Conservation (phyloP, 257 asterid species). For the Jacaranda mimosifolia region DNA sequence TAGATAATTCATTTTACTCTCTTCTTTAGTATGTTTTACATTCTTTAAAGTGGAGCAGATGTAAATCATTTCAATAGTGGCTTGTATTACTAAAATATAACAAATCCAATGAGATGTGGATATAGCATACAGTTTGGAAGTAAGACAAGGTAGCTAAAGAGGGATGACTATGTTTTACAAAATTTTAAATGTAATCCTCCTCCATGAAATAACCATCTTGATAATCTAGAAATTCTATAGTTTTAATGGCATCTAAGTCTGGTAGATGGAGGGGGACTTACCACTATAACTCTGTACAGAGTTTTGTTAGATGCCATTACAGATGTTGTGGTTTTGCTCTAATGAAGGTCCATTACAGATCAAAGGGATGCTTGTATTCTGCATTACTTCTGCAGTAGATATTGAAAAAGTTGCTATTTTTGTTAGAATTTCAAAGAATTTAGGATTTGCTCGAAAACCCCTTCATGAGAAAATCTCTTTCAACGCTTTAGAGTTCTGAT, state of each 20-base stretch:
- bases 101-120: too few relatives aligned
- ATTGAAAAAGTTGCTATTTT: neutral
- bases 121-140: neutral
- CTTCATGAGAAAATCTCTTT: neutral
- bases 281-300: neutral
- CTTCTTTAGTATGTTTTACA: too few relatives aligned
- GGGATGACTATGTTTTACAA: too few relatives aligned
- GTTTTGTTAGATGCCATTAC: neutral
- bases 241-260: neutral
- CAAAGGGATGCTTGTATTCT: neutral
- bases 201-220: neutral
- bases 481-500: neutral
- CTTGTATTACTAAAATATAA: too few relatives aligned
- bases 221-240: neutral
- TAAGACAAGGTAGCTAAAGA: too few relatives aligned
- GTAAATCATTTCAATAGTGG: too few relatives aligned
- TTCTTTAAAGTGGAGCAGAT: too few relatives aligned
- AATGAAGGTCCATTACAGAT: neutral
- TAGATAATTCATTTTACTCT: too few relatives aligned
- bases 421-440: neutral
- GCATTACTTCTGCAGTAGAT: neutral
- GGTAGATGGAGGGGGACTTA: neutral
- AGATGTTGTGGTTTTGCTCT: neutral
- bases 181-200: too few relatives aligned
- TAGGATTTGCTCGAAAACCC: neutral